Evolutionary conservation across 148 eudicot genomes (phyloP), one percentile per base, ranked within the genome.

Genomic region (Nepenthes mirabilis): DNA sequence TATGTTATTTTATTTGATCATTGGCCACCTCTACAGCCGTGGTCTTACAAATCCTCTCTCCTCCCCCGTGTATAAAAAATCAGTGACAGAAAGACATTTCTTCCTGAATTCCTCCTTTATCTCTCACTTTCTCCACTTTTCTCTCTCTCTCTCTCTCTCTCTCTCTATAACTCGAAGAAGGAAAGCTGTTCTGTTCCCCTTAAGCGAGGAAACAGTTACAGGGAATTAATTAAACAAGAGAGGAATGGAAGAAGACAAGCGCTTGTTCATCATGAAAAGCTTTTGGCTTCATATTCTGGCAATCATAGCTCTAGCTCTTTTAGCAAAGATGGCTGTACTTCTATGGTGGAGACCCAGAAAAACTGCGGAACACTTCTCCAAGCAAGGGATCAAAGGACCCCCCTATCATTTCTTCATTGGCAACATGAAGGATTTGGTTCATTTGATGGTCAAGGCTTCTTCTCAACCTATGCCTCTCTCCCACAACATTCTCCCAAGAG

Each of bases 401-500:
- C 83, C 83, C 32, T 85, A 87, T 47, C 74, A 77, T 35, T 65
- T 84, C 50, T 73, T 91, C 57, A 66, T 85, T 53, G 97, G 97
- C 1, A 91, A 91, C 65, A 82, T 80, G 66, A 91, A 79, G 70
- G 91, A 91, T 66, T 67, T 91, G 70, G 86, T 83, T 45, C 76
- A 76, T 62, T 62, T 91, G 73, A 87, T 79, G 88, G 51, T 73
- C 23, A 85, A 79, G 47, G 91, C 95, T 68, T 77, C 95, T 59
- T 73, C 91, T 58, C 81, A 81, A 64, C 82, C 89, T 43, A 82
- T 49, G 52, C 64, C 89, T 64, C 65, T 78, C 36, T 79, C 87
- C 11, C 95, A 91, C 60, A 80, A 91, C 59, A 85, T 91, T 3
- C 91, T 91, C 36, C 95, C 97, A 36, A 77, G 97, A 61, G 97